phyloP scores from a whole-genome alignment of 2,329 filamentous ascomycete genomes.

The Ophiostoma novo-ulmi region DNA sequence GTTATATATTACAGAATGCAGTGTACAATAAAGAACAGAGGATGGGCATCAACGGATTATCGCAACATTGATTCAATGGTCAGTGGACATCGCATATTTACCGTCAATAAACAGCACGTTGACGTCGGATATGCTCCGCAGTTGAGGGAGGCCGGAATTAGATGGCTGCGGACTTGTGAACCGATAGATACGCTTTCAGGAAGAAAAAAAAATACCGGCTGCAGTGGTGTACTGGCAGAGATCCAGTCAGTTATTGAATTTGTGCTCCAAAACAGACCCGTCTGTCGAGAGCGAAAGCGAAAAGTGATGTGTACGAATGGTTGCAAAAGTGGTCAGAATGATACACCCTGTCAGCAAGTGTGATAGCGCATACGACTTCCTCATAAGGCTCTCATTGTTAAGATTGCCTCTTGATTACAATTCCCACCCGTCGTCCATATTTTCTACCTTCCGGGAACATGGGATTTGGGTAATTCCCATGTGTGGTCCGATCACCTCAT shows the following conservation, averaged over 20 bases:
- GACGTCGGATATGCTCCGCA: not conserved
- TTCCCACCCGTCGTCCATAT: not conserved
- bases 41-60: not conserved
- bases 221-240: not conserved
- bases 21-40: too few species aligned
- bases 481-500: not conserved
- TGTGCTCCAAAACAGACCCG: not conserved
- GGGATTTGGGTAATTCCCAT: not conserved
- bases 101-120: not conserved
- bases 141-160: not conserved
- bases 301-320: not conserved
- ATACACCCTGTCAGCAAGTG: not conserved
- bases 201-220: not conserved
- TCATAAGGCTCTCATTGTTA: too few species aligned
- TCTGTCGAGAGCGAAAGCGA: too few species aligned
- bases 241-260: not conserved
- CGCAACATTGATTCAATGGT: not conserved
- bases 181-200: not conserved
- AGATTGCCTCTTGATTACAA: not conserved
- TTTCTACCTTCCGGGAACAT: not conserved
- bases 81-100: not conserved
- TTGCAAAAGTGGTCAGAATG: not conserved
- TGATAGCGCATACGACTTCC: too few species aligned
- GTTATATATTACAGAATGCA: not conserved
- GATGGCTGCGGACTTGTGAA: not conserved